Evolutionary conservation across 1,284 basidiomycete genomes (phyloP).

Genomic region (Sutorius eximius): DNA sequence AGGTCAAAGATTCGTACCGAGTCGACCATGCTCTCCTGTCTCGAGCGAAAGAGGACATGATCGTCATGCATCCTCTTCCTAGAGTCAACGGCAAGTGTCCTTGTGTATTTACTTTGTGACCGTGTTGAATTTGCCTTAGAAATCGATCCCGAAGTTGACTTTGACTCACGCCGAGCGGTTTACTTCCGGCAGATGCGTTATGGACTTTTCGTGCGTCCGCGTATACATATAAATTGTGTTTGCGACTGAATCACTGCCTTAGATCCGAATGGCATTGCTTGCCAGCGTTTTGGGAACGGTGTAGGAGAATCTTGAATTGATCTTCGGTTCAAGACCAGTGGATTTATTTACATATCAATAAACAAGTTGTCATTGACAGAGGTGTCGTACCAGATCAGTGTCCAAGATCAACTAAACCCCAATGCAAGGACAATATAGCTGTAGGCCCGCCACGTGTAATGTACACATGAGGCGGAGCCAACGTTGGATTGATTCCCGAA

Average conservation of each 20-base stretch:
- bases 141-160: conserved; percentile 98
- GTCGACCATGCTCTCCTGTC: conserved; percentile 93
- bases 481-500: too few species aligned
- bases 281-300: conserved; percentile 59
- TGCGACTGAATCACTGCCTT: conserved; percentile 8
- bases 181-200: conserved; percentile 99
- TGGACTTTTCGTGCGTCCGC: conserved; percentile 85
- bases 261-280: conserved; percentile 79
- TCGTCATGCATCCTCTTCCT: conserved; percentile 98
- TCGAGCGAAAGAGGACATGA: conserved; percentile 93
- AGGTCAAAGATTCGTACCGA: conserved; percentile 91
- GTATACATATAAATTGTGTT: neutral
- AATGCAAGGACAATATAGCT: too few species aligned
- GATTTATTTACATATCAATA: neutral
- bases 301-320: conserved; percentile 15
- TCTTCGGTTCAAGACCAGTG: neutral
- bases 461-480: too few species aligned
- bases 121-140: conserved; percentile 47
- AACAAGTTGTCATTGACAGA: too few species aligned
- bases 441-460: too few species aligned
- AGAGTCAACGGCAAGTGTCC: conserved; percentile 74
- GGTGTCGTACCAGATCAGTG: too few species aligned
- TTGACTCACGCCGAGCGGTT: conserved; percentile 89
- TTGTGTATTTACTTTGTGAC: neutral
- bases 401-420: too few species aligned